Evolutionary conservation across 1,284 basidiomycete genomes (phyloP).

Genomic region (Cutaneotrichosporon curvatum): DNA sequence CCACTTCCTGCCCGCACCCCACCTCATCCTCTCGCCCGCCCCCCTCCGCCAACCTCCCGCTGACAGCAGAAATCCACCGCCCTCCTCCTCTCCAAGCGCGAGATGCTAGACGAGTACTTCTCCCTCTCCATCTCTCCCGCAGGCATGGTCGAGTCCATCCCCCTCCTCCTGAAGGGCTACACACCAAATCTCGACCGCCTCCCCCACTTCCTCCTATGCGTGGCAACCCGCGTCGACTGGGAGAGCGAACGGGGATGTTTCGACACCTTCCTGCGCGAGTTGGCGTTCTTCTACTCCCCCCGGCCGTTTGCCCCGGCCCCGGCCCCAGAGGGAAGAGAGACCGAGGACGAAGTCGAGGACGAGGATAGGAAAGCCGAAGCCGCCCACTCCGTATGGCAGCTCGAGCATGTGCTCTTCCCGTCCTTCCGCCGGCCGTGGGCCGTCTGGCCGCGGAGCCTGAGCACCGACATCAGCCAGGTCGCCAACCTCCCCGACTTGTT

Average conservation of each 20-base stretch:
- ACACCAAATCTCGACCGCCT: constrained; percentile 78
- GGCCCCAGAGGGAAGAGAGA: no score
- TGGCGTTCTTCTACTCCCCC: constrained; percentile 84
- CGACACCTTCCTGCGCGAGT: constrained; percentile 71
- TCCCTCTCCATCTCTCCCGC: constrained; percentile 60
- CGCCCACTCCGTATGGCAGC: constrained; percentile 64
- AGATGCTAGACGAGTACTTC: constrained; percentile 93
- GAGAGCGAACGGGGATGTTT: constrained; percentile 78
- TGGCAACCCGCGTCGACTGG: constrained; percentile 87
- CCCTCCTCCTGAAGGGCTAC: constrained; percentile 73
- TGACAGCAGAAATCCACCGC: constrained; percentile 10
- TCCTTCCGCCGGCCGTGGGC: constrained; percentile 58
- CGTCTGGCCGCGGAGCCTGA: constrained; percentile 12
- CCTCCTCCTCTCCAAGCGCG: constrained; percentile 52
- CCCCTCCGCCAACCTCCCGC: background rate
- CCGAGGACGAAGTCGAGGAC: background rate
- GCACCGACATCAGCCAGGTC: constrained; percentile 63
- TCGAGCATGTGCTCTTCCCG: constrained; percentile 81
- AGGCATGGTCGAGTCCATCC: constrained; percentile 66
- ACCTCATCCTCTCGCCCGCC: no score
- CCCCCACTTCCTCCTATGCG: constrained; percentile 74
- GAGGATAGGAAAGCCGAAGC: constrained; percentile 25
- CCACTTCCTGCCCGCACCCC: no score
- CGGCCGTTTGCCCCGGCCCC: constrained; percentile 39
- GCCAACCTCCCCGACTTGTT: constrained; percentile 83